Evolutionary conservation across 768 basidiomycete genomes (phyloP).

Genomic region (Serendipita indica): DNA sequence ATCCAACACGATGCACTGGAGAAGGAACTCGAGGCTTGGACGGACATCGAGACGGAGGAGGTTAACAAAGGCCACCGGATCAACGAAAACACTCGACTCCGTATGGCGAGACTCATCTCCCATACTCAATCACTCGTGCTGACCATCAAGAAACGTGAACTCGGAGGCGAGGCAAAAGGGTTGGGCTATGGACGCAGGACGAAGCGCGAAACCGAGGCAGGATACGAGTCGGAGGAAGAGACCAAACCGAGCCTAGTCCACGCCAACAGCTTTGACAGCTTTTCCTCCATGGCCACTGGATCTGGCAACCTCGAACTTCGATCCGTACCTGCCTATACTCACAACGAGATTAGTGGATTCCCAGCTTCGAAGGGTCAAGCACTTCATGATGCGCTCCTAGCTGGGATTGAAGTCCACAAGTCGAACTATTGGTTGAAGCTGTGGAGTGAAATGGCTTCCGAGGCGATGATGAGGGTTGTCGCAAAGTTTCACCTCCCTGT

Average conservation of each 20-base stretch:
- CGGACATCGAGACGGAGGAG: neutral
- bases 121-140: neutral
- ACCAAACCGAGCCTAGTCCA: neutral
- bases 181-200: neutral
- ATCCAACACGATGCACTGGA: neutral
- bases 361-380: neutral
- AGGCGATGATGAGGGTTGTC: neutral
- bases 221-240: neutral
- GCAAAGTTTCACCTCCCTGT: conserved; percentile 2
- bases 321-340: neutral
- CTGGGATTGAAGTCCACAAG: neutral
- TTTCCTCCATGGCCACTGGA: neutral
- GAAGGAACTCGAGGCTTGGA: neutral
- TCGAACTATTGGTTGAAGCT: neutral
- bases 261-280: neutral
- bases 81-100: neutral
- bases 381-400: neutral
- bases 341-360: neutral
- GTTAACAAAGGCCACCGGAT: neutral
- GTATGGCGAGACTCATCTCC: neutral
- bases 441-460: neutral
- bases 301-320: no score
- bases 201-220: neutral
- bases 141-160: neutral
- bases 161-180: neutral